phyloP scores from a whole-genome alignment of 805 yeast genomes.

The Zygosaccharomyces gambellarensis region DNA sequence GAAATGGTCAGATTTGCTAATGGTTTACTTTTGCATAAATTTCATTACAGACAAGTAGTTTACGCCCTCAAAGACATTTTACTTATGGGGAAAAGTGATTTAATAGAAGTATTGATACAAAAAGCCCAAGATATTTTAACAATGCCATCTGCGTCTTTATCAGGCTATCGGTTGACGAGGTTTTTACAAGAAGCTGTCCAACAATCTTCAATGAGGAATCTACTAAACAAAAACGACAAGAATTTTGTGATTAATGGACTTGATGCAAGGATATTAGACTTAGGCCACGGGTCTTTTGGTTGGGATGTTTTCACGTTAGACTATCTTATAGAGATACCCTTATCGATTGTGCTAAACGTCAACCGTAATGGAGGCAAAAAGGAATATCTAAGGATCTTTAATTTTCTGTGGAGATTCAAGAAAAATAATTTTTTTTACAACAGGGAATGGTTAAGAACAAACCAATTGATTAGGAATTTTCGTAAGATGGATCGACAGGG shows the following conservation, averaged over 20 bases:
- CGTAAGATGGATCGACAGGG: conserved; percentile 18
- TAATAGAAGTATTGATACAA: conserved; percentile 58
- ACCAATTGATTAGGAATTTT: conserved; percentile 31
- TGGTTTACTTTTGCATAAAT: conserved; percentile 44
- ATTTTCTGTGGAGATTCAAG: conserved; percentile 75
- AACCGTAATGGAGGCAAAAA: conserved; percentile 40
- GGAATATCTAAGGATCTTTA: conserved; percentile 75
- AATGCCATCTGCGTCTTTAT: conserved; percentile 57
- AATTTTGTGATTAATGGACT: conserved; percentile 47
- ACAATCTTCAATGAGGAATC: conserved; percentile 45
- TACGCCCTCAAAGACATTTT: conserved; percentile 58
- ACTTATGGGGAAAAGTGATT: conserved; percentile 75
- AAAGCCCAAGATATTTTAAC: conserved; percentile 51
- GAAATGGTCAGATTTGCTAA: conserved; percentile 53
- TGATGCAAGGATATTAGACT: conserved; percentile 78
- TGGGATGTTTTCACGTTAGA: conserved; percentile 94
- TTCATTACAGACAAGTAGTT: conserved; percentile 50
- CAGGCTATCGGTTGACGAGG: conserved; percentile 61
- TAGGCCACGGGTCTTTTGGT: conserved; percentile 69
- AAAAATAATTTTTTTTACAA: conserved; percentile 53
- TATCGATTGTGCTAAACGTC: conserved; percentile 53
- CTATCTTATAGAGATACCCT: conserved; percentile 51
- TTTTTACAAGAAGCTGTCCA: conserved; percentile 61
- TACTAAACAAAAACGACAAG: conserved; percentile 33
- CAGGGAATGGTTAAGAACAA: conserved; percentile 42